Base-by-base conservation (phyloP, 108 stramenopile genomes). In the Bacterosira constricta region DNA sequence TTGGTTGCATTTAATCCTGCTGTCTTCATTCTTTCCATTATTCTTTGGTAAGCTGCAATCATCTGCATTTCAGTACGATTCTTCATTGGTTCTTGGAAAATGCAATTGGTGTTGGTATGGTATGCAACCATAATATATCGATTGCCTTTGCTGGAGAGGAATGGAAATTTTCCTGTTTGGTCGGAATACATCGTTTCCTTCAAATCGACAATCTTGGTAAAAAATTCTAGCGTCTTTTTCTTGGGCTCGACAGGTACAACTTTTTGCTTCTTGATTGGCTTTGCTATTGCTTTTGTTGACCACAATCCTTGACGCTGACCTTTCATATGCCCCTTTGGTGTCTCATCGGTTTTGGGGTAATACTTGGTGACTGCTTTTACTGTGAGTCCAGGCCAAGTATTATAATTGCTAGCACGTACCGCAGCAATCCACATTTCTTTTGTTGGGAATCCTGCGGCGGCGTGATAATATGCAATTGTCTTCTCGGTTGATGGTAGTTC, bases 171-270 rank as follows among this genome's bases (percentile, higher is more conserved):
- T n/a, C n/a, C n/a, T n/a, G n/a, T n/a, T n/a, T n/a, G n/a, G n/a
- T n/a, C n/a, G 62, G 0, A 37, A 25, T 73, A 82, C 61, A 75
- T 75, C 29, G 56, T 23, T 27, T 67, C 42, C 8, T n/a, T n/a
- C n/a, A n/a, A n/a, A n/a, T n/a, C n/a, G n/a, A n/a, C n/a, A n/a
- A n/a, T n/a, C n/a, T n/a, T 54, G 38, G 42, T 55, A 51, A 41
- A 67, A 67, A 18, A 67, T 49, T 23, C 36, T 36, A n/a, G n/a
- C n/a, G n/a, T n/a, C n/a, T n/a, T n/a, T n/a, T n/a, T n/a, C n/a
- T n/a, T n/a, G n/a, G n/a, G n/a, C n/a, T n/a, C n/a, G 21, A 65
- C 21, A 49, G 49, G 51, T 2, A 65, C 63, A 36, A 51, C 63
- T 25, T 62, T 62, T 26, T 65, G 47, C 51, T 65, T 65, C 1